These are phyloP conservation scores for Periconia sp. DNA, from an alignment of 2,329 filamentous ascomycete genomes.

Conservation along the genomic window DNA sequence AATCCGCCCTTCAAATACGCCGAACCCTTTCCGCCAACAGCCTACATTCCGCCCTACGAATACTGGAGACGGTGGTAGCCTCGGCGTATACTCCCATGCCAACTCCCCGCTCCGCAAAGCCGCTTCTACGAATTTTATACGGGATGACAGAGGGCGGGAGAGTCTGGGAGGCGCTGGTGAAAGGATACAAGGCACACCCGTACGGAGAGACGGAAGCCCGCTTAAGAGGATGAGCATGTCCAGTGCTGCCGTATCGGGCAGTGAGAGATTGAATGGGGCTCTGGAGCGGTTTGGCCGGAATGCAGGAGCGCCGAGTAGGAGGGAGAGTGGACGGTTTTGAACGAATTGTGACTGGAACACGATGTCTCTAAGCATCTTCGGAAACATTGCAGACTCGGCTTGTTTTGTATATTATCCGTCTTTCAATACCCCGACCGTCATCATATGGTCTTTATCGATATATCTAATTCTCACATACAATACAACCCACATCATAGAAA, in stretches of 20 bases:
- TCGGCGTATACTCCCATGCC: slow-evolving; percentile 78
- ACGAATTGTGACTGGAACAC: neutral
- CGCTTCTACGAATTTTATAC: slow-evolving; percentile 58
- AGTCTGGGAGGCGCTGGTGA: slow-evolving; percentile 26
- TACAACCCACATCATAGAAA: too few relatives aligned
- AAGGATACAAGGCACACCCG: slow-evolving; percentile 37
- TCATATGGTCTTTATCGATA: neutral
- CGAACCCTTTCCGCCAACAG: slow-evolving; percentile 55
- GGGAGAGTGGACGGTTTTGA: slow-evolving; percentile 31
- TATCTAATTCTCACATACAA: too few relatives aligned
- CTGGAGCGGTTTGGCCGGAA: slow-evolving; percentile 26
- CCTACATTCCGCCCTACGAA: slow-evolving; percentile 49
- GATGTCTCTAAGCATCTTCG: neutral
- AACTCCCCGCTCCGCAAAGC: slow-evolving; percentile 84
- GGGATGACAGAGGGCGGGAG: slow-evolving; percentile 28
- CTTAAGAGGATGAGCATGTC: slow-evolving; percentile 49
- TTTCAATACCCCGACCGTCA: neutral
- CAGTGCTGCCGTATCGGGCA: slow-evolving; percentile 5
- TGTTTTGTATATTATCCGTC: neutral
- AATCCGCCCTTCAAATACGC: slow-evolving; percentile 46
- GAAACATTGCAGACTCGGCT: neutral
- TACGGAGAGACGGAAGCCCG: slow-evolving; percentile 43
- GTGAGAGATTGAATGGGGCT: slow-evolving; percentile 15
- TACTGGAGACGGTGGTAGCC: slow-evolving; percentile 68
- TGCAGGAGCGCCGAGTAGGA: slow-evolving; percentile 25